Evolutionary conservation across 768 basidiomycete species (phyloP), one percentile per base, ranked within the genome.

Genomic region (Lactarius hatsudake): DNA sequence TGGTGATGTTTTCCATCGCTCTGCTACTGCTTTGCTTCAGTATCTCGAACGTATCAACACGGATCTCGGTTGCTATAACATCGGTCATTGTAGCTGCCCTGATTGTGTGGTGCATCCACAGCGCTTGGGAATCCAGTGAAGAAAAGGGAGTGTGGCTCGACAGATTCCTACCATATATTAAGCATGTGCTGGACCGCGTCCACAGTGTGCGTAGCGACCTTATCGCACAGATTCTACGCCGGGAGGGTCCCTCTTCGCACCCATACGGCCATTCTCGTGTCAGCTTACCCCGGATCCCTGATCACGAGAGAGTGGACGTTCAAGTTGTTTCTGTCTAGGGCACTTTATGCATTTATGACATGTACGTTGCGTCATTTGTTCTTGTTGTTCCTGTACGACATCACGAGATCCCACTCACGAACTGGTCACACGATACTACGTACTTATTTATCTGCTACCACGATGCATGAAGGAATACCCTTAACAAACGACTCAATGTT

Each of bases 11-110:
- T 53, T 53, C 62, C 42, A 45, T 67, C 8, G 65, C 65, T 13
- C 40, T 71, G 38, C 40, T 70, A 26, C 15, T 67, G 1, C 32
- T 71, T 7, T 66, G 64, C 40, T 69, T 64, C 68, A 18, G 5
- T 2, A 57, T 62, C 15, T 66, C 70, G 42, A 60, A 66, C 36
- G 8, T 26, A 1, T 4, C 53, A 30, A 71, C 68, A 53, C 62
- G 59, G 17, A 40, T 63, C 36, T 56, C 28, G 10, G 55, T 69
- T 12, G 40, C 34, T 32, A 9, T 66, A 6, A 13, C 20, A 3
- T 55, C 69, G 10, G 38, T 20, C 17, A 0, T 57, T 43, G 34
- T 56, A 17, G 17, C 10, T 26, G 1, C 3, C 26, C 59, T 70
- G 1, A 34, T 68, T 30, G 20, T 32, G 12, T 59, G 53, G 66